Conservation (phyloP, 2,329 filamentous ascomycete species). For the Grosmannia serpens region DNA sequence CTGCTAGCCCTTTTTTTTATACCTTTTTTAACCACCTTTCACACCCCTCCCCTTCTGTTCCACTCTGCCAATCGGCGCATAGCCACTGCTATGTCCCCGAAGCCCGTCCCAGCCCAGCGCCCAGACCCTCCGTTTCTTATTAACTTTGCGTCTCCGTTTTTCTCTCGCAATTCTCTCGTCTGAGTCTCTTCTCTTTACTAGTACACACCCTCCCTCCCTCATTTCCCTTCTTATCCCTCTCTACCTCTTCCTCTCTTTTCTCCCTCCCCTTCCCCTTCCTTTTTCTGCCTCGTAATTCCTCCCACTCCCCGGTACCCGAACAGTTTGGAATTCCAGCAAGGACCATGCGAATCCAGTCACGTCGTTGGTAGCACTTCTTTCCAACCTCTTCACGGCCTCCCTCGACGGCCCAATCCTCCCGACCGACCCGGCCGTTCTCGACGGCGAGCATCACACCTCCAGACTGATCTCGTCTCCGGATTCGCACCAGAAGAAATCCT, state of each 20-base stretch:
- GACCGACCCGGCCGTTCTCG: not conserved
- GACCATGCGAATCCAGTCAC: not conserved
- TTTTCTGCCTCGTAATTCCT: not conserved
- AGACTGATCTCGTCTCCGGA: not conserved
- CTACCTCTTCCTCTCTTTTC: not conserved
- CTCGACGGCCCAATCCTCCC: not conserved
- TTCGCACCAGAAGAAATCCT: not conserved
- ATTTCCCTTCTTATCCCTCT: not conserved
- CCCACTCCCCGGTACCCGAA: not conserved
- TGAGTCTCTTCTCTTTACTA: not conserved
- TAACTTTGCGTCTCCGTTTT: not conserved
- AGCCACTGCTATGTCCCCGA: not conserved
- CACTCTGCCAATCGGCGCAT: not conserved
- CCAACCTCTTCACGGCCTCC: not conserved
- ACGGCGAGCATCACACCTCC: not conserved
- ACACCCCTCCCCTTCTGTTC: not conserved
- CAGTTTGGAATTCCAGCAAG: not conserved
- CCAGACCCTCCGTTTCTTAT: slow-evolving; percentile 2
- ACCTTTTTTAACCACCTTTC: not conserved
- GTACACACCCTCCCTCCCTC: not conserved
- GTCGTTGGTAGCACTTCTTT: not conserved
- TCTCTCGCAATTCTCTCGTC: not conserved
- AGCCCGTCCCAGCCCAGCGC: not conserved
- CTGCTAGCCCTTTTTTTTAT: not conserved
- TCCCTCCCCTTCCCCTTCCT: not conserved